These are phyloP conservation scores for Allium sativum DNA, from an alignment of 106 monocot species.

Conservation along the genomic window DNA sequence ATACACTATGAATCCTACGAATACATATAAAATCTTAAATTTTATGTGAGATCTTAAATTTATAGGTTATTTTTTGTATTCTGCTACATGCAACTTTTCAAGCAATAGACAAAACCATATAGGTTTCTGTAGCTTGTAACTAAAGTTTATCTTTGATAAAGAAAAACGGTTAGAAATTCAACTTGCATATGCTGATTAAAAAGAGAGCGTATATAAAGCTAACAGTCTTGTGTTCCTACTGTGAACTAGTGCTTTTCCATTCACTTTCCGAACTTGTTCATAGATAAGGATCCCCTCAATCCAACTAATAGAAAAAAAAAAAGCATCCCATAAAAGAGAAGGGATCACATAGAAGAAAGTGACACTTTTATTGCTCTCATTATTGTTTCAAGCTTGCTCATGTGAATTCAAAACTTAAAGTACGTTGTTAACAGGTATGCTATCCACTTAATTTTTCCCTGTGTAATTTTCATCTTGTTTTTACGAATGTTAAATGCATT, in stretches of 20 bases:
- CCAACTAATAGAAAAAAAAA: background rate
- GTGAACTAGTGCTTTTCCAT: background rate
- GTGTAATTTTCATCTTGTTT: no score
- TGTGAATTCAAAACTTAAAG: slow-evolving; percentile 1
- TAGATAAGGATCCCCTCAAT: slow-evolving; percentile 9
- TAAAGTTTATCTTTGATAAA: no score
- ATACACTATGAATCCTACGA: no score
- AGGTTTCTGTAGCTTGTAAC: no score
- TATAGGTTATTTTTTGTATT: no score
- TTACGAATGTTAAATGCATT: no score
- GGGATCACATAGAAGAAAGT: slow-evolving; percentile 2
- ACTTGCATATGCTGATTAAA: no score
- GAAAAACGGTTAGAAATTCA: no score
- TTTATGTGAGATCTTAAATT: no score
- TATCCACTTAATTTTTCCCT: background rate
- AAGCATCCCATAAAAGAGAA: slow-evolving; percentile 2
- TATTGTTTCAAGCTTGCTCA: background rate
- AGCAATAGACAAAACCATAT: no score
- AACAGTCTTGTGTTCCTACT: background rate
- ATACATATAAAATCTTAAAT: no score
- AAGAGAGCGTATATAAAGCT: slow-evolving; percentile 6
- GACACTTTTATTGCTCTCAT: background rate
- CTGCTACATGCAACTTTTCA: no score
- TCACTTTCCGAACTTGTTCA: background rate
- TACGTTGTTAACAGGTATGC: slow-evolving; percentile 9